Base-by-base conservation (phyloP, 208 protist species). In the Trypanosoma avium region DNA sequence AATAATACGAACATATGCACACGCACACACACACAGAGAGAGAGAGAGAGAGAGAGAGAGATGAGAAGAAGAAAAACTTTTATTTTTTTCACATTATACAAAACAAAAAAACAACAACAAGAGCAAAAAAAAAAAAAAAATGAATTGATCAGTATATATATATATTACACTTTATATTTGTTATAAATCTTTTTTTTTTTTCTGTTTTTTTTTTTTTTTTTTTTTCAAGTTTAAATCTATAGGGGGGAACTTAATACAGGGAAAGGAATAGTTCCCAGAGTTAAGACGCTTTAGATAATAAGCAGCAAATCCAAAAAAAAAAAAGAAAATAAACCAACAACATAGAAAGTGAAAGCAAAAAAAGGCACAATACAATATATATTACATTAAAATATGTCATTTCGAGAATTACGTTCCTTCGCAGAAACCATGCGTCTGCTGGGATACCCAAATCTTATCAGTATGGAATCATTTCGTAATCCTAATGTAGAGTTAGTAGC, bases 401-500 rank as follows among this genome's bases (percentile, higher is more conserved):
- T 92, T 67, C 88, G 94, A 42, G 94, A 97, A 66, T 64, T 97
- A 22, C 90, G 92, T 42, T 92, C 93, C 66, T 98, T 99, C 59
- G 82, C 94, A 47, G 95, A 99, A 79, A 96, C 94, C 48, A 97
- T 99, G 94, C 84, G 95, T 42, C 75, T 92, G 32, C 82, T 99
- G 47, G 97, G 96, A 22, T 99, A 99, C 67, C 88, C 84, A 0
- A 83, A 86, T n/a, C 84, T 95, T 21, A 96, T 99, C 65, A 98
- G 94, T 59, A 95, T 98, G 82, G 96, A 99, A 55, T 98, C 95
- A 15, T 98, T 99, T 74, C 83, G 95, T n/a, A 88, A 71, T 15
- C 97, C 97, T 17, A 98, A 98, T 61, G 97, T 98, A 19, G 92
- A 97, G 77, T 72, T 98, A 4, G 94, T 98, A 2, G 92, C 92